Base-by-base conservation (phyloP, 2,329 filamentous ascomycete genomes). In the Claviceps lovelessii region DNA sequence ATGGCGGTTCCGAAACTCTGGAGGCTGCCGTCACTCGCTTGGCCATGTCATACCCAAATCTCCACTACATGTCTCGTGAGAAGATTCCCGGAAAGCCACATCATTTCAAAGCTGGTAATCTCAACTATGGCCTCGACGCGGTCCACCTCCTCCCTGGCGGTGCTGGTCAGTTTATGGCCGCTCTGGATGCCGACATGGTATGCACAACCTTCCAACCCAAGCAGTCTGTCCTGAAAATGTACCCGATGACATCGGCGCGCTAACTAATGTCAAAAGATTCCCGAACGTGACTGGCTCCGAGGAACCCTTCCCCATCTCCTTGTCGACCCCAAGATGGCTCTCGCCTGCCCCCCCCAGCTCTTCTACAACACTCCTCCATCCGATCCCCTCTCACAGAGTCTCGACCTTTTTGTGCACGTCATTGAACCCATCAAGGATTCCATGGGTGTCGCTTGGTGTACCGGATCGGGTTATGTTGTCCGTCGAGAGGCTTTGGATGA, bases 131-230 rank as follows among this genome's bases (percentile, higher is more conserved):
- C 39, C 65, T 80, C 23, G 74, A 79, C 17, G 70, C 74, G 54
- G 70, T 74, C 5, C 69, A 71, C 17, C 62, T 67, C n/a, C 66
- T 82, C 37, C 76, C 77, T 1, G 78, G 77, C 19, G 79, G 79
- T 29, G 70, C 76, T n/a, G 72, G 72, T 45, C 72, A 78, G 60
- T 83, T 73, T 64, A 77, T 84, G 63, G 81, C 80, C n/a, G 77
- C 78, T 44, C 68, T 85, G 39, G 82, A 85, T 62, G 81, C 81
- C 23, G 82, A 85, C 62, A 85, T 85, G 82, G 71, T 73, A 65
- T 48, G 65, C 59, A 28, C 8, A 8, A 15, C 51, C 11, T 13
- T 17, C 23, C 23, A 23, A 23, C 23, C 23, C 23, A 23, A 23
- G 23, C 23, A 23, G 23, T 23, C 23, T n/a, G n/a, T n/a, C n/a